Base-by-base conservation (phyloP, 2,329 filamentous ascomycete genomes). In the Curvularia eragrostidis region DNA sequence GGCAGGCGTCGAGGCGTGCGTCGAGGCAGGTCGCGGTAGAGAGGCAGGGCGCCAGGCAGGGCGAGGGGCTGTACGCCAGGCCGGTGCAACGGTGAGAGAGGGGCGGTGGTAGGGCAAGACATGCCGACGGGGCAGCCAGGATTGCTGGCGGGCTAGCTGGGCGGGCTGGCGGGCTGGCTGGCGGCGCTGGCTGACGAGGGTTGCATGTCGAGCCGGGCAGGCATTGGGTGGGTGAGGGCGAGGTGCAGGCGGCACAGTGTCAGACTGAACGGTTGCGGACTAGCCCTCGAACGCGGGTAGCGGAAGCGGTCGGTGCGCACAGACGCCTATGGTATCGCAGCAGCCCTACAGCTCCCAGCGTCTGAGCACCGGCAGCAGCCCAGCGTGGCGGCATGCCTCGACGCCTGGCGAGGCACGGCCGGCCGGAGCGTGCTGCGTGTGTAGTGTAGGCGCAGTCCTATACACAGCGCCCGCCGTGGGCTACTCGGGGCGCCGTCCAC, bases 331-430 rank as follows among this genome's bases (percentile, higher is more conserved):
- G 15, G 55, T 58, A 56, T 42, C 21, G 48, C 53, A 42, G 59
- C 64, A 69, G 68, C 68, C 64, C 58, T 68, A 71, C 62, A n/a
- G n/a, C n/a, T n/a, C n/a, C n/a, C 55, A 59, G 28, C 54, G 24
- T 26, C 24, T 26, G 24, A 30, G 28, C 28, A 10, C 28, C 32
- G 13, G 13, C 15, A 36, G 15, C 32, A n/a, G n/a, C n/a, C 32
- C 32, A 36, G n/a, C 3, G 32, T 36, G 32, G 32, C 32, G 32
- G 32, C 32, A 36, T 36, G 32, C 32, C n/a, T n/a, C n/a, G n/a
- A n/a, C n/a, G n/a, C n/a, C n/a, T n/a, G n/a, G n/a, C n/a, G n/a
- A n/a, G n/a, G n/a, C n/a, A n/a, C n/a, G n/a, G n/a, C n/a, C n/a
- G n/a, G n/a, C n/a, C n/a, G n/a, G n/a, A n/a, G n/a, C n/a, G n/a